Conservation (phyloP, 2,329 filamentous ascomycete species). For the Hypoxylon sp. region DNA sequence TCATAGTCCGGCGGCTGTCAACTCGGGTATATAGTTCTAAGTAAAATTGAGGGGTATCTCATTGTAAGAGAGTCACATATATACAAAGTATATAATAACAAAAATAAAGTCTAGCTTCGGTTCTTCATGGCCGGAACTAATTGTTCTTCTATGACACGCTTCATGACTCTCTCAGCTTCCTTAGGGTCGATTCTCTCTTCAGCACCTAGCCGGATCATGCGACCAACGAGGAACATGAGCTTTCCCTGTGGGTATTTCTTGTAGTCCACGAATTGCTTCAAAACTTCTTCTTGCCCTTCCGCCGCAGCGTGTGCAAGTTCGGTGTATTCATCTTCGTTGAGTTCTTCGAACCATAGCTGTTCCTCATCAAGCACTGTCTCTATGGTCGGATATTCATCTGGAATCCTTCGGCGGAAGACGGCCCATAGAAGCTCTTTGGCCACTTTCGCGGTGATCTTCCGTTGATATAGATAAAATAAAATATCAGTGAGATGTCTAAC, state of each 20-base stretch:
- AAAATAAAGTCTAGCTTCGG: constrained; percentile 14
- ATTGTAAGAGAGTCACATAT: constrained; percentile 6
- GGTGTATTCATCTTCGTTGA: constrained; percentile 64
- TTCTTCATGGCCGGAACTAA: constrained; percentile 45
- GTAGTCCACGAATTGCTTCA: constrained; percentile 62
- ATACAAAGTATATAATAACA: constrained; percentile 4
- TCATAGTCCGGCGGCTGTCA: constrained; percentile 27
- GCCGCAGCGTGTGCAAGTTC: constrained; percentile 62
- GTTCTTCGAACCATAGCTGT: constrained; percentile 69
- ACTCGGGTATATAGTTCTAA: constrained; percentile 10
- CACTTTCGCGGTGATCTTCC: constrained; percentile 68
- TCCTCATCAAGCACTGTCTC: constrained; percentile 62
- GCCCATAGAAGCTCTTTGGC: constrained; percentile 71
- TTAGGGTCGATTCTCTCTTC: constrained; percentile 69
- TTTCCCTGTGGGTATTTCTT: constrained; percentile 69
- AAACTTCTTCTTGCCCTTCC: constrained; percentile 62
- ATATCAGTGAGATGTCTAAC: constrained; percentile 65
- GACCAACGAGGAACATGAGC: constrained; percentile 72
- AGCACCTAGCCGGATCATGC: constrained; percentile 69
- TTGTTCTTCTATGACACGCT: constrained; percentile 50
- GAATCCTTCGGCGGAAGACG: constrained; percentile 64
- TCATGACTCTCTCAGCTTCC: constrained; percentile 65
- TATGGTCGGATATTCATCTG: constrained; percentile 57
- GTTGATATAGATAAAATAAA: constrained; percentile 62
- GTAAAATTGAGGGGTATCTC: constrained; percentile 26